Conservation (phyloP, 2,329 filamentous ascomycete species). For the Tolypocladium endophyticum region DNA sequence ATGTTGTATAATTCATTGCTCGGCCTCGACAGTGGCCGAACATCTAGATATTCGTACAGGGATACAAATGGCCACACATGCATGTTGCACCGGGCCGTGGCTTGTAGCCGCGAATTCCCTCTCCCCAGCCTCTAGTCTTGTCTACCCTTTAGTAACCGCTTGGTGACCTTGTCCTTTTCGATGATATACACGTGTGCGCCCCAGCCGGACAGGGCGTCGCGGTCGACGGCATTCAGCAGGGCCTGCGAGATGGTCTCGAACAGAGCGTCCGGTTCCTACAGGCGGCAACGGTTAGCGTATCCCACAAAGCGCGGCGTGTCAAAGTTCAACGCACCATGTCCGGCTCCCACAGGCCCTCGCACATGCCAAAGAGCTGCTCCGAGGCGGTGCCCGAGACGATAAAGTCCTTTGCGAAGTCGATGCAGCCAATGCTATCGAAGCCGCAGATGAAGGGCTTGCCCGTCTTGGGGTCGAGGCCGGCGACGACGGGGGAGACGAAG, state of each 20-base stretch:
- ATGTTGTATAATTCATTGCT: neutral
- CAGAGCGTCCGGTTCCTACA: slow-evolving; percentile 76
- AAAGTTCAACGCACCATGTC: slow-evolving; percentile 62
- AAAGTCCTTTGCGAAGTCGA: slow-evolving; percentile 99
- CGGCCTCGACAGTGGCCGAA: slow-evolving; percentile 3
- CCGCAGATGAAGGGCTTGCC: slow-evolving; percentile 96
- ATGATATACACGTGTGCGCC: slow-evolving; percentile 99
- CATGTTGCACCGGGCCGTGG: slow-evolving; percentile 1
- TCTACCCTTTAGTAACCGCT: slow-evolving; percentile 94
- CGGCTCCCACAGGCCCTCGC: slow-evolving; percentile 95
- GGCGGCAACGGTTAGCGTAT: neutral
- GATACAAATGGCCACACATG: neutral
- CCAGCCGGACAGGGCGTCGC: slow-evolving; percentile 95
- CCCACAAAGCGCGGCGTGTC: neutral
- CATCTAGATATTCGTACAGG: slow-evolving; percentile 10
- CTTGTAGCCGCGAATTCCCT: slow-evolving; percentile 5
- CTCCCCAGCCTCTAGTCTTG: slow-evolving; percentile 56
- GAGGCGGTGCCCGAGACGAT: slow-evolving; percentile 94
- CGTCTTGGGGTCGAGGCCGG: slow-evolving; percentile 88
- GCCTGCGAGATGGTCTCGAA: slow-evolving; percentile 98
- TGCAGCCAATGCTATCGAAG: slow-evolving; percentile 98
- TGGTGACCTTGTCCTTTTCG: slow-evolving; percentile 99
- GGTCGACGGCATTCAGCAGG: slow-evolving; percentile 87
- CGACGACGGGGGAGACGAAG: slow-evolving; percentile 91
- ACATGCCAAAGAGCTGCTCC: slow-evolving; percentile 97